Evolutionary conservation across 495 filamentous ascomycete species (phyloP).

Genomic region (Trichocladium uniseriatum): DNA sequence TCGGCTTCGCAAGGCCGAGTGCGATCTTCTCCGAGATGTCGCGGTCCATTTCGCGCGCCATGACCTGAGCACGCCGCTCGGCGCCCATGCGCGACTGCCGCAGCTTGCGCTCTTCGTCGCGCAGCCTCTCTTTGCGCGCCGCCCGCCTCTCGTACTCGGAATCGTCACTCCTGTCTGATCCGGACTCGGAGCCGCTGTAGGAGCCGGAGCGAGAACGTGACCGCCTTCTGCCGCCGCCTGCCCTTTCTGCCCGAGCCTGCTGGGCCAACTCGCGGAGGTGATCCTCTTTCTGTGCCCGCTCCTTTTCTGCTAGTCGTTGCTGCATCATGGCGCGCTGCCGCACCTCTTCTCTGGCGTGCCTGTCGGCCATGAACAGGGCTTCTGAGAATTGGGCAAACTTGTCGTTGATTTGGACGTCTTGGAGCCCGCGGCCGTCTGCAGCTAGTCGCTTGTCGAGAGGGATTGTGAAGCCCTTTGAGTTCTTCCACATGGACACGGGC

Average conservation of each 20-base stretch:
- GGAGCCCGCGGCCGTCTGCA: constrained; percentile 85
- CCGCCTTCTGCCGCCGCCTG: constrained; percentile 39
- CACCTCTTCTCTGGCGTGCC: constrained; percentile 93
- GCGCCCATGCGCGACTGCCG: constrained; percentile 94
- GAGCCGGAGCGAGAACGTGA: constrained; percentile 46
- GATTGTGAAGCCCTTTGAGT: constrained; percentile 95
- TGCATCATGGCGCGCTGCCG: constrained; percentile 90
- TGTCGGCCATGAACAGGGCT: constrained; percentile 84
- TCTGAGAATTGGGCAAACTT: constrained; percentile 97
- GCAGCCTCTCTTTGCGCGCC: constrained; percentile 64
- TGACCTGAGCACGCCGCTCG: constrained; percentile 77
- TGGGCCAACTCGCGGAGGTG: constrained; percentile 82
- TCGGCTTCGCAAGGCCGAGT: constrained; percentile 89
- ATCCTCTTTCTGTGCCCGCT: constrained; percentile 88
- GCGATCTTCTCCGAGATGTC: constrained; percentile 98
- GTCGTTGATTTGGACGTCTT: constrained; percentile 96
- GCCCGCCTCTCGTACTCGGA: constrained; percentile 70
- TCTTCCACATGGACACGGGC: constrained; percentile 97
- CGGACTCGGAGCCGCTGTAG: constrained; percentile 49
- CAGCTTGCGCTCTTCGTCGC: constrained; percentile 79
- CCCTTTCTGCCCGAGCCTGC: constrained; percentile 76
- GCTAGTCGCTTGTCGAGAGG: constrained; percentile 93
- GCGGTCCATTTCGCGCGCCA: constrained; percentile 91
- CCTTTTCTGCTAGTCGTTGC: constrained; percentile 92
- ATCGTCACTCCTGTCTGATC: constrained; percentile 47